Conservation (phyloP, 176 grass and related monocot species). For the Juncus effusus region DNA sequence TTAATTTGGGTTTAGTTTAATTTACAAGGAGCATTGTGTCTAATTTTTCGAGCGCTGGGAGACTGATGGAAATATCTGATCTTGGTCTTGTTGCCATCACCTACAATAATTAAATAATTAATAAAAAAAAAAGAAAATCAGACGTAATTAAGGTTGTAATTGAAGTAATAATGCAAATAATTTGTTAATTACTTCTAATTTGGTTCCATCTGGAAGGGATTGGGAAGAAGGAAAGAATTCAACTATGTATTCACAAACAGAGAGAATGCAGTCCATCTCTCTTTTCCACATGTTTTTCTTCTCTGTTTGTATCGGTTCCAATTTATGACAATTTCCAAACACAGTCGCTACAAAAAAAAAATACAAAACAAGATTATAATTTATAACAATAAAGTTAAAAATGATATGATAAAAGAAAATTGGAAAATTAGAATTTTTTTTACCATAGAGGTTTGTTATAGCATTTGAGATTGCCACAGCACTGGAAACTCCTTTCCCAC, state of each 20-base stretch:
- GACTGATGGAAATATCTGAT: constrained; percentile 76
- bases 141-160: background rate
- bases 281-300: constrained; percentile 81
- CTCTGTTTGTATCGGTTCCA: constrained; percentile 59
- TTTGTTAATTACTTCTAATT: constrained; percentile 36
- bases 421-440: background rate
- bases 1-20: background rate
- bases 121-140: background rate
- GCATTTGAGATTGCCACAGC: constrained; percentile 85
- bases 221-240: constrained; percentile 74
- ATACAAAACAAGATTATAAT: constrained; percentile 7
- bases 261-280: constrained; percentile 86
- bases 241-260: constrained; percentile 78
- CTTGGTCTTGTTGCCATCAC: constrained; percentile 69
- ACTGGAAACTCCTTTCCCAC: constrained; percentile 73
- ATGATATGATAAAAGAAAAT: background rate
- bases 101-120: constrained; percentile 27
- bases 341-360: constrained; percentile 57
- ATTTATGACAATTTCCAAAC: constrained; percentile 71
- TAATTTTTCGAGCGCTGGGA: constrained; percentile 81
- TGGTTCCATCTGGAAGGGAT: constrained; percentile 46
- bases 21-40: constrained; percentile 87
- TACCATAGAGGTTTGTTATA: constrained; percentile 95
- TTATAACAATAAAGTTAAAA: background rate
- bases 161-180: background rate